Evolutionary conservation across 2,329 filamentous ascomycete genomes (phyloP).

Genomic region (Cladosporium phlei): DNA sequence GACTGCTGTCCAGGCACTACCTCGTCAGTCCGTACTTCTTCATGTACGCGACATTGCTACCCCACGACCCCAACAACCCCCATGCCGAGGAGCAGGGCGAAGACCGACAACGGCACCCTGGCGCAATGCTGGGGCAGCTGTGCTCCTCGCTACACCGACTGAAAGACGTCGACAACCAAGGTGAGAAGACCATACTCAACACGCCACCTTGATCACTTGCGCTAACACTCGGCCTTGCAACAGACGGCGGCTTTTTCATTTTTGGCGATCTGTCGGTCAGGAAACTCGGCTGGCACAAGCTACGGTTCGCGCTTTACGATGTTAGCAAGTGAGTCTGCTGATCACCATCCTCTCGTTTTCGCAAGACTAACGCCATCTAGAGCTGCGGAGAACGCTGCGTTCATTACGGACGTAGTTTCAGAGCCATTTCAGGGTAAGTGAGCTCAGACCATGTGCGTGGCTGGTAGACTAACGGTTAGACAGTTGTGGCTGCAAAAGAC

Average conservation of each 20-base stretch:
- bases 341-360: slow-evolving; percentile 11
- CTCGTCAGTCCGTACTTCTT: slow-evolving; percentile 63
- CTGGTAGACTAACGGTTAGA: slow-evolving; percentile 19
- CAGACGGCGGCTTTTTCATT: slow-evolving; percentile 81
- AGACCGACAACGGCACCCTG: slow-evolving; percentile 4
- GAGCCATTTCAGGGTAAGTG: slow-evolving; percentile 62
- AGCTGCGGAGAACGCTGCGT: slow-evolving; percentile 14
- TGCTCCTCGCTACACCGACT: slow-evolving; percentile 78
- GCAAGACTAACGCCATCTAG: slow-evolving; percentile 9
- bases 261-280: slow-evolving; percentile 82
- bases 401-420: slow-evolving; percentile 44
- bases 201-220: not conserved
- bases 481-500: slow-evolving; percentile 52
- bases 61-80: slow-evolving; percentile 6
- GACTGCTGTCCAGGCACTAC: slow-evolving; percentile 46
- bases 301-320: slow-evolving; percentile 75
- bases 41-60: slow-evolving; percentile 53
- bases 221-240: slow-evolving; percentile 6
- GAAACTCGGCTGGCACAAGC: slow-evolving; percentile 64
- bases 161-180: slow-evolving; percentile 68
- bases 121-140: slow-evolving; percentile 55
- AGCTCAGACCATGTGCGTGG: slow-evolving; percentile 11
- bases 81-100: slow-evolving; percentile 21
- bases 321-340: slow-evolving; percentile 41
- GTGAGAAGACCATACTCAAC: slow-evolving; percentile 29